These are phyloP conservation scores for Fusarium sp. DNA, from an alignment of 2,329 filamentous ascomycete species.

Conservation along the genomic window DNA sequence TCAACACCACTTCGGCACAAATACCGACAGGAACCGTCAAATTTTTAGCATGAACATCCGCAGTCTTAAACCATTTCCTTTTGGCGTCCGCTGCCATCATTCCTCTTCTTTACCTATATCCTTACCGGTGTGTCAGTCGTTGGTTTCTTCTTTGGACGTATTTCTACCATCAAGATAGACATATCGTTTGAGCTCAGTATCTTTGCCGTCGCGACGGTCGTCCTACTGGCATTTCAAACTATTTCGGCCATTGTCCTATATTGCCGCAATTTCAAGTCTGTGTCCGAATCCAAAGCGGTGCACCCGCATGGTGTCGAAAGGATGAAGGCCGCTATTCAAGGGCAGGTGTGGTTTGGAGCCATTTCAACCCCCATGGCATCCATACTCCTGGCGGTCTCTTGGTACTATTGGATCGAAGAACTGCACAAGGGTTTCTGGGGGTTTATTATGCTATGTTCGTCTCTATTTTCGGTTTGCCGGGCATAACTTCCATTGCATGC, in stretches of 20 bases:
- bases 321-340: not conserved
- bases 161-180: not conserved
- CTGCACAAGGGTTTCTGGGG: not conserved
- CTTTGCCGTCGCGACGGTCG: not conserved
- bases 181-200: not conserved
- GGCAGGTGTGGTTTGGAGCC: not conserved
- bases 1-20: not conserved
- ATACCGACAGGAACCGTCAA: not conserved
- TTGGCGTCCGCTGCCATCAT: not conserved
- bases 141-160: not conserved
- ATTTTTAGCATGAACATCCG: not conserved
- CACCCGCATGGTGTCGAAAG: not conserved
- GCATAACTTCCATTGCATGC: not conserved
- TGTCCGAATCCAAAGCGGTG: not conserved
- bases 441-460: not conserved
- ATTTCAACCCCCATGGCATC: not conserved
- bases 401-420: not conserved
- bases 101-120: not conserved
- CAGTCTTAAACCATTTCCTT: not conserved
- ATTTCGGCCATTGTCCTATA: not conserved
- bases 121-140: not conserved
- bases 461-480: not conserved
- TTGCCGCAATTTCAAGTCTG: not conserved
- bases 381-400: not conserved
- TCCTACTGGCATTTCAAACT: not conserved